Percentiles rank a stretch among this genome's conserved stretches.
Conservation (phyloP, 2,329 filamentous ascomycete species). For the Neobulgaria alba region DNA sequence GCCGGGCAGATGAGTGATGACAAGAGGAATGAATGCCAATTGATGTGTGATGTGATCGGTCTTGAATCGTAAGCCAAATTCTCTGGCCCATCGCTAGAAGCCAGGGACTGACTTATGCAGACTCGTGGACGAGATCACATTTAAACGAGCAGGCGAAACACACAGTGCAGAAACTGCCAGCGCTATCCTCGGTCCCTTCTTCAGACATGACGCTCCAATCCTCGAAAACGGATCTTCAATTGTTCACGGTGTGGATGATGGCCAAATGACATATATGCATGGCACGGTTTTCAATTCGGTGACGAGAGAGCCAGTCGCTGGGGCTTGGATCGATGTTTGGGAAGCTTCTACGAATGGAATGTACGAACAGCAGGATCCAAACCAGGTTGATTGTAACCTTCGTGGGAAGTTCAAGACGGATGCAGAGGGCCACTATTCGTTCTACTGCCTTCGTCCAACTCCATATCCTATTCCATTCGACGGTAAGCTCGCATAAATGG, state of each 20-base stretch:
- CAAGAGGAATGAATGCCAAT: slow-evolving; percentile 55
- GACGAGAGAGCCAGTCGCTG: slow-evolving; percentile 47
- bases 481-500: slow-evolving; percentile 12
- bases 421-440: slow-evolving; percentile 44
- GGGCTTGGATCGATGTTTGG: slow-evolving; percentile 54
- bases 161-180: slow-evolving; percentile 40
- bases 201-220: slow-evolving; percentile 47
- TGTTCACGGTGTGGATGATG: slow-evolving; percentile 43
- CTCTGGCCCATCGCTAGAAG: not conserved
- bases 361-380: slow-evolving; percentile 53
- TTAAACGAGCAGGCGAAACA: slow-evolving; percentile 20
- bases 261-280: slow-evolving; percentile 44
- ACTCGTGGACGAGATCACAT: slow-evolving; percentile 31
- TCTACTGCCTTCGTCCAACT: slow-evolving; percentile 41
- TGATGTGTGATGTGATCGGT: slow-evolving; percentile 54
- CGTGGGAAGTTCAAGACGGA: slow-evolving; percentile 55
- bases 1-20: slow-evolving; percentile 54
- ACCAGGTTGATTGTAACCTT: slow-evolving; percentile 53
- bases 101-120: slow-evolving; percentile 22
- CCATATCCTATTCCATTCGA: slow-evolving; percentile 29
- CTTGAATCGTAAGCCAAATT: slow-evolving; percentile 46
- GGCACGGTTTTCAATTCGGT: slow-evolving; percentile 44
- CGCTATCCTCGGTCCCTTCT: slow-evolving; percentile 59
- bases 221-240: slow-evolving; percentile 49
- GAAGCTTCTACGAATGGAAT: slow-evolving; percentile 50